Evolutionary conservation across 306 rosid genomes (phyloP), one percentile per base, ranked within the genome.

Genomic region (Quercus aquifolioides): DNA sequence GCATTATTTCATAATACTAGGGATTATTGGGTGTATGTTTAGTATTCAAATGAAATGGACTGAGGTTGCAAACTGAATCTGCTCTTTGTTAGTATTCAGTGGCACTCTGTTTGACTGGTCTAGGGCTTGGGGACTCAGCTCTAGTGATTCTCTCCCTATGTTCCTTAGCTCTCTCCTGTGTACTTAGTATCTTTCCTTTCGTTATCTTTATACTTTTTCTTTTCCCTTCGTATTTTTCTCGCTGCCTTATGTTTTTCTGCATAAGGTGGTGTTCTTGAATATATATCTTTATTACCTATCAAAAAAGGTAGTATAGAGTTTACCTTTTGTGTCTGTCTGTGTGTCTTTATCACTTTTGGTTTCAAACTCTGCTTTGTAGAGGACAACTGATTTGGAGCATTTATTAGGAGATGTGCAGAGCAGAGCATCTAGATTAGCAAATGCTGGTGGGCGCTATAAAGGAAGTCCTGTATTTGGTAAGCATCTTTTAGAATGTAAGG

Each of bases 331-430:
- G 17, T 17, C 28, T 73, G 12, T 54, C 26, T 59, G 28, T 55
- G 13, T 80, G 55, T 56, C 63, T 75, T 25, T 65, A 51, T 69
- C 19, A 43, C 25, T 52, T 78, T 35, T 62, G n/a, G 60, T 72
- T 65, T 79, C 18, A 73, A 78, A 54, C 18, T n/a, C 84, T 73
- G 19, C 81, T 69, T 65, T 74, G 79, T 72, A 91, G 98, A 90
- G 88, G 85, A 84, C 86, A 78, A 28, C 78, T 76, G 75, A 79
- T 86, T 89, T 94, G 91, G 94, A 91, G 89, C 83, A 52, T 78
- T 78, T 77, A 55, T 33, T 91, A 74, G 85, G 69, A 81, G 92
- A 85, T 81, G 74, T 74, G 79, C 83, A 86, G 80, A 80, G 82
- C 62, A 84, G 84, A 78, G 78, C 78, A 79, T 84, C 83, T 73